Evolutionary conservation across 202 grass and related monocot species (phyloP), one percentile per base, ranked within the genome.

Genomic region (Tripidium arundinaceum): DNA sequence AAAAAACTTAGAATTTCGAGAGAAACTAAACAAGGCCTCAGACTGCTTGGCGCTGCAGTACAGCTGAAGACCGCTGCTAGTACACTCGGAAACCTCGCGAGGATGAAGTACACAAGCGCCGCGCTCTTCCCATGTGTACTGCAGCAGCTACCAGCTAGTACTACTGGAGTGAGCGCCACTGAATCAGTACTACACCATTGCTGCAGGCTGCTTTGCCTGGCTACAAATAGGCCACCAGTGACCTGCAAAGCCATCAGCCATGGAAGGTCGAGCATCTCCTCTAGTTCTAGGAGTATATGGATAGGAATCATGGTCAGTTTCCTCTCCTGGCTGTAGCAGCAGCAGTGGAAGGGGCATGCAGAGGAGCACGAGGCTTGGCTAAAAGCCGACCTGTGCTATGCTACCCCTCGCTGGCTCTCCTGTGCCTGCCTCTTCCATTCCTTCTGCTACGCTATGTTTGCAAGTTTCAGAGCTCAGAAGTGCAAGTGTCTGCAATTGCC

Each of bases 291-390:
- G 8, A 43, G n/a, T n/a, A 19, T 40, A 33, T 29, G 46, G 1
- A 3, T 72, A 55, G 2, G 19, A 27, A 10, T 65, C 14, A 46
- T n/a, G 42, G 10, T 8, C 36, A 38, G 45, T 68, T 72, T 68
- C 68, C 9, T 68, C 58, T 68, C 75, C 7, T 15, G 86, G 84
- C 59, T 74, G 81, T 89, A 89, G 67, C 75, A 84, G 88, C 65
- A 89, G 83, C 68, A 72, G 77, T 97, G 93, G 93, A 97, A 97
- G 93, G 93, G 93, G 90, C 90, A 97, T 93, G 93, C 93, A 97
- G 90, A 97, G 93, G 93, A 97, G 90, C 77, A 71, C 36, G 75
- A 43, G 63, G 4, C 52, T 12, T 57, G 36, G 41, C 61, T 80
- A 22, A 42, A 57, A 39, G 29, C 34, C 12, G 25, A 3, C 77